Evolutionary conservation across 2,329 filamentous ascomycete genomes (phyloP).

Genomic region (Periconia digitata): DNA sequence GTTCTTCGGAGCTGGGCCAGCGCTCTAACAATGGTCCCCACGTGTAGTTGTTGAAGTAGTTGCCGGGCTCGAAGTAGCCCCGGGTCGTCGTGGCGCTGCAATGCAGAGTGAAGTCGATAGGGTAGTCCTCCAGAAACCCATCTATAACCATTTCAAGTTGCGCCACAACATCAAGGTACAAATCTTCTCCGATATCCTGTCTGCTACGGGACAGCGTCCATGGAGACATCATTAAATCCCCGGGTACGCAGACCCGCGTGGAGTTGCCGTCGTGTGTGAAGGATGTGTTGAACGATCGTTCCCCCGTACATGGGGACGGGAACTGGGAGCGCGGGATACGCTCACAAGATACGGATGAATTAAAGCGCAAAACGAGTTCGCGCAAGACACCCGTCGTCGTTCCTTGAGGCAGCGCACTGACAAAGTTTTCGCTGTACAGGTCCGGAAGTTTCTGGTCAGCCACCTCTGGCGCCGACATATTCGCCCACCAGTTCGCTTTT

Average conservation of each 20-base stretch:
- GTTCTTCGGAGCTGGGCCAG: background rate
- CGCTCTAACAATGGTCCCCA: background rate
- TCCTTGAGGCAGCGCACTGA: background rate
- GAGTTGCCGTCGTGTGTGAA: background rate
- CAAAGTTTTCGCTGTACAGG: background rate
- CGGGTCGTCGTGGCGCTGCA: background rate
- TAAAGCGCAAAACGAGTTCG: slow-evolving; percentile 6
- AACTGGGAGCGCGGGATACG: background rate
- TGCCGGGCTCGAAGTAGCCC: background rate
- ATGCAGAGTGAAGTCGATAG: background rate
- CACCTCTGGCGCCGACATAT: background rate
- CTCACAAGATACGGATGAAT: slow-evolving; percentile 3
- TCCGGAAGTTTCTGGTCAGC: background rate
- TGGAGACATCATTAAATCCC: background rate
- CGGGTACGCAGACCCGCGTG: background rate
- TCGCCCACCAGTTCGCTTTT: background rate
- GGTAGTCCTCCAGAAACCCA: background rate
- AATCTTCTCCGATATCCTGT: background rate
- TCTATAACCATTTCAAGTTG: too few relatives aligned
- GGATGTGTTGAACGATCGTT: slow-evolving; percentile 1
- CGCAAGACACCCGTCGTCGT: slow-evolving; percentile 5
- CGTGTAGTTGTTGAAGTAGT: background rate
- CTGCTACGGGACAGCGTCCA: background rate
- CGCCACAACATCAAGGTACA: background rate
- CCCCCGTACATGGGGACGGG: slow-evolving; percentile 1